Conservation (phyloP, 306 rosid species). For the Ceratonia siliqua region DNA sequence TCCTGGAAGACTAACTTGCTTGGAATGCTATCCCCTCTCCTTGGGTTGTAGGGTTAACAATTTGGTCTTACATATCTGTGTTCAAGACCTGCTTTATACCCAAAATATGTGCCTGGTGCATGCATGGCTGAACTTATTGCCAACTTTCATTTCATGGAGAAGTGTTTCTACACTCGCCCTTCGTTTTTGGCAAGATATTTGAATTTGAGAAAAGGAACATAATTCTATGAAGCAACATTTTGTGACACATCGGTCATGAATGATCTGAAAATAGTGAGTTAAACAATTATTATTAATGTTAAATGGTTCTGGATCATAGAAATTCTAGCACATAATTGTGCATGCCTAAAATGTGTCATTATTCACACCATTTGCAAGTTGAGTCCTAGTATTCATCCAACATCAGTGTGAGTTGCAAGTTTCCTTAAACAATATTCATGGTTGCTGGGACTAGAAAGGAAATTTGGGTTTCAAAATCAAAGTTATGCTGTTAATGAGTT, state of each 20-base stretch:
- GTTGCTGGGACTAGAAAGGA: not conserved
- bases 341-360: not conserved
- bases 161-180: no score
- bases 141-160: no score
- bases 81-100: no score
- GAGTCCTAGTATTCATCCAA: not conserved
- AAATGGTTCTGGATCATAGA: not conserved
- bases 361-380: not conserved
- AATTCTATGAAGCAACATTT: not conserved
- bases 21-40: no score
- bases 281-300: not conserved
- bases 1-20: no score
- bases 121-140: no score
- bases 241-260: not conserved
- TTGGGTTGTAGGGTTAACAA: no score
- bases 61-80: no score
- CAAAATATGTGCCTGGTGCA: no score
- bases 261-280: not conserved
- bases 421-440: not conserved
- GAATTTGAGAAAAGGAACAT: not conserved
- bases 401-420: not conserved
- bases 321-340: not conserved
- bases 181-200: no score
- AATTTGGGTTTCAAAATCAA: not conserved
- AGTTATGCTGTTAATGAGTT: not conserved